These are phyloP conservation scores for Euphorbia neoarborescens DNA, from an alignment of 441 rosid genomes.

Conservation along the genomic window DNA sequence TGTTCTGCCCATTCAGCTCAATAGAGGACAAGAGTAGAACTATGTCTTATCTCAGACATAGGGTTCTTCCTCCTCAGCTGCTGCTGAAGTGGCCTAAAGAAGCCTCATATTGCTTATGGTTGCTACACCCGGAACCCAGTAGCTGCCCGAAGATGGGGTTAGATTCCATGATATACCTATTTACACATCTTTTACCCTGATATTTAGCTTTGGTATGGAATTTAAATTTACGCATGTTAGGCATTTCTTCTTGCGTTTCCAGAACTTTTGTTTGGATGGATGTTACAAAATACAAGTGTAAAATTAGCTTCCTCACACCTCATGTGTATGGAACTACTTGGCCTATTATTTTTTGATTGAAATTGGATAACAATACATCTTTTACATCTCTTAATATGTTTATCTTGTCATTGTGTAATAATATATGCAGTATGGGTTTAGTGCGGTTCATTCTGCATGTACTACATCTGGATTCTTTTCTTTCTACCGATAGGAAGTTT, in stretches of 20 bases:
- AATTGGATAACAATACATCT: background rate
- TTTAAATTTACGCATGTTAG: background rate
- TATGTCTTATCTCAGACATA: constrained; percentile 91
- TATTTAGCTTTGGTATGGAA: background rate
- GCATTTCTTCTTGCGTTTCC: background rate
- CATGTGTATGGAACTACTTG: background rate
- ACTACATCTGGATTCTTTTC: background rate
- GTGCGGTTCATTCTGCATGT: background rate
- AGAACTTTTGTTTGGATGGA: background rate
- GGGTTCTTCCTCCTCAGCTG: constrained; percentile 91
- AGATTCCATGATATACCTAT: constrained; percentile 14
- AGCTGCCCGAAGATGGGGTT: constrained; percentile 74
- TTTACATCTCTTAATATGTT: background rate
- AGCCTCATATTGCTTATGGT: constrained; percentile 93
- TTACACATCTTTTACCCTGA: constrained; percentile 1
- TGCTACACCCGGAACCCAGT: constrained; percentile 81
- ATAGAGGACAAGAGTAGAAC: constrained; percentile 82
- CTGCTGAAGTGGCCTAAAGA: constrained; percentile 79
- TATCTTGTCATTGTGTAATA: background rate
- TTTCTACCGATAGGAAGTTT: background rate
- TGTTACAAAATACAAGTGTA: background rate
- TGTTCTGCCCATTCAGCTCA: constrained; percentile 77
- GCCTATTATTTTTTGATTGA: background rate
- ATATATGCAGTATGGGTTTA: background rate
- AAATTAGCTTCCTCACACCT: background rate